Base-by-base conservation (phyloP, 139 green algal species). In the Edaphochlamys debaryana region DNA sequence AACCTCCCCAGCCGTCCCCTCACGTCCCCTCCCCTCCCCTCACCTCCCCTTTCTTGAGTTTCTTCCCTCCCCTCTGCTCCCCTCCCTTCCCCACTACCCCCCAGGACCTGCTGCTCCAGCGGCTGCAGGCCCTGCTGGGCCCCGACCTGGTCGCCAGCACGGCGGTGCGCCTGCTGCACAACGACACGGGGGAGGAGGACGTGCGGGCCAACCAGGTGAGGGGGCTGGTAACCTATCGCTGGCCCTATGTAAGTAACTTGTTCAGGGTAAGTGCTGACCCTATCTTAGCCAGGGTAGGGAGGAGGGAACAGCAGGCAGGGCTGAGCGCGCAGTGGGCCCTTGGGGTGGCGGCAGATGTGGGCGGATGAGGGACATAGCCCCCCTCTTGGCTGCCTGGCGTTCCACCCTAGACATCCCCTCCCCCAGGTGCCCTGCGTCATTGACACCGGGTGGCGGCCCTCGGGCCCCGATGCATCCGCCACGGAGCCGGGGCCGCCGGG, bases 31-130 rank as follows among this genome's bases (percentile, higher is more conserved):
- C 17, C 20, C 0, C 71, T 48, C 20, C 54, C 71, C 48, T n/a
- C 50, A 13, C 22, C 42, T 76, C 64, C 41, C 8, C 69, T 30
- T 13, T 13, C 45, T 9, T 54, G 11, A 9, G 11, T 13, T 13
- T 9, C 40, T 27, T 76, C 13, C 41, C 11, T 38, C 25, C 38
- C 52, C 9, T 27, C 52, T 27, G 15, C 52, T 6, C 25, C 56
- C 56, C 20, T n/a, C n/a, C n/a, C n/a, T n/a, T n/a, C n/a, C n/a
- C n/a, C n/a, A n/a, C n/a, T n/a, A n/a, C 27, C 41, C 19, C n/a
- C 4, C 83, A 88, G 70, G 85, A 89, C 64, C 50, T 76, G 52
- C 72, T 89, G 38, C 79, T 89, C 4, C 29, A 64, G 70, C 45
- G 67, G 8, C 79, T 89, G 50, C 25, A n/a, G 23, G 0, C 42